phyloP scores from a whole-genome alignment of 225 moss, liverwort and hornwort species.

The Pleurozium schreberi region DNA sequence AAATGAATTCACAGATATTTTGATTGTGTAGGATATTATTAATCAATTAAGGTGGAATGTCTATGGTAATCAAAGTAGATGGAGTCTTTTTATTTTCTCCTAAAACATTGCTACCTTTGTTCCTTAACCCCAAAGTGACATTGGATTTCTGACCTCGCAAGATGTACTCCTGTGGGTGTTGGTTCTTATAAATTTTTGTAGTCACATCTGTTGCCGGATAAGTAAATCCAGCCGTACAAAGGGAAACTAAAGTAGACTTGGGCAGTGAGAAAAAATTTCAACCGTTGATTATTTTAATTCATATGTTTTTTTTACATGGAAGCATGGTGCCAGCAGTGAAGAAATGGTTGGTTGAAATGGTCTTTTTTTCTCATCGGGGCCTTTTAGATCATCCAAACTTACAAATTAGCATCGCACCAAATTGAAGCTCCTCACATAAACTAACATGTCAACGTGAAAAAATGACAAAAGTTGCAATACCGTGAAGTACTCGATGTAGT shows the following conservation, averaged over 20 bases:
- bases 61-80: background rate
- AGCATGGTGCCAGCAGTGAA: accelerated
- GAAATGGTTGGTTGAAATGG: too few species aligned
- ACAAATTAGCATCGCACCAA: background rate
- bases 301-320: too few species aligned
- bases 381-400: background rate
- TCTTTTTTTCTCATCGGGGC: too few species aligned
- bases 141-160: too few species aligned
- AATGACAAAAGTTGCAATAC: background rate
- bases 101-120: too few species aligned
- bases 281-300: background rate
- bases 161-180: too few species aligned
- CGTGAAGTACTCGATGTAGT: accelerated
- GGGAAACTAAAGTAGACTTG: background rate
- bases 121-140: too few species aligned
- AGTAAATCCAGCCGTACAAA: background rate
- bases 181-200: too few species aligned
- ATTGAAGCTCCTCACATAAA: background rate
- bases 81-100: background rate
- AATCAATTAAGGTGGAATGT: background rate
- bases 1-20: too few species aligned
- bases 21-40: background rate
- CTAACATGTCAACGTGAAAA: background rate
- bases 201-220: too few species aligned
- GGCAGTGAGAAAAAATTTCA: accelerated